These are phyloP conservation scores for Talaromyces ruber DNA, from an alignment of 495 filamentous ascomycete species.

Conservation along the genomic window DNA sequence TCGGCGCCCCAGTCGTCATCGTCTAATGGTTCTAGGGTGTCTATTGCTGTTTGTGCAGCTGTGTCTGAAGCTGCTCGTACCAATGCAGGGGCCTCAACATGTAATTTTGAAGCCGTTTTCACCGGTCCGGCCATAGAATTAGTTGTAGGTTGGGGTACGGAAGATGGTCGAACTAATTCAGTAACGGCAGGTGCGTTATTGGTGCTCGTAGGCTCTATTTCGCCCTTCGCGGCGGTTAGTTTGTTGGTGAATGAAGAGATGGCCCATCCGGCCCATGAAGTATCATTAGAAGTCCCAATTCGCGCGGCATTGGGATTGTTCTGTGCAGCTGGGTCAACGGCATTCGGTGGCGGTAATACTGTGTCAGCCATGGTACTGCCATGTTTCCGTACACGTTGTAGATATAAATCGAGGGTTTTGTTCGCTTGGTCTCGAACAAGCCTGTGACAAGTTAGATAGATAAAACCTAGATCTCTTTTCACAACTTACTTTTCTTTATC, in stretches of 20 bases:
- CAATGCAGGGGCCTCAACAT: slow-evolving; percentile 30
- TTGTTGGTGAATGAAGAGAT: slow-evolving; percentile 99
- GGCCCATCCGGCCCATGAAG: slow-evolving; percentile 91
- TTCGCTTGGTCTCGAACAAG: slow-evolving; percentile 82
- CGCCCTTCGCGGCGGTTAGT: slow-evolving; percentile 69
- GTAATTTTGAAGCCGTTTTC: slow-evolving; percentile 24
- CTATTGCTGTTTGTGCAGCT: slow-evolving; percentile 27
- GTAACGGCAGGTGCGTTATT: slow-evolving; percentile 17
- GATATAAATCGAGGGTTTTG: slow-evolving; percentile 84
- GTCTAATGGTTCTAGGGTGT: slow-evolving; percentile 47
- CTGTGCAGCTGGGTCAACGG: slow-evolving; percentile 21
- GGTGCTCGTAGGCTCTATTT: slow-evolving; percentile 56
- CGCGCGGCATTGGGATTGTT: slow-evolving; percentile 42
- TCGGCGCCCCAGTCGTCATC: slow-evolving; percentile 67
- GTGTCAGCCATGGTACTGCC: slow-evolving; percentile 73
- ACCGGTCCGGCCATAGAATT: slow-evolving; percentile 44
- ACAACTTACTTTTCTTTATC: slow-evolving; percentile 73
- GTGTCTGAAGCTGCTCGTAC: slow-evolving; percentile 31
- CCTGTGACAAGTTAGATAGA: slow-evolving; percentile 16
- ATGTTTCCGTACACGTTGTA: slow-evolving; percentile 75
- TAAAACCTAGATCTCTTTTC: neutral
- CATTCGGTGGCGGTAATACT: slow-evolving; percentile 42
- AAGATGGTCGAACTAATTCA: slow-evolving; percentile 33
- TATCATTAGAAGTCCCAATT: slow-evolving; percentile 68
- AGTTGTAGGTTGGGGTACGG: slow-evolving; percentile 31